A percentile compares a stretch with the other conserved stretches of the same genome.
phyloP scores from a whole-genome alignment of 805 yeast species.

The Ogataea glucozyma region DNA sequence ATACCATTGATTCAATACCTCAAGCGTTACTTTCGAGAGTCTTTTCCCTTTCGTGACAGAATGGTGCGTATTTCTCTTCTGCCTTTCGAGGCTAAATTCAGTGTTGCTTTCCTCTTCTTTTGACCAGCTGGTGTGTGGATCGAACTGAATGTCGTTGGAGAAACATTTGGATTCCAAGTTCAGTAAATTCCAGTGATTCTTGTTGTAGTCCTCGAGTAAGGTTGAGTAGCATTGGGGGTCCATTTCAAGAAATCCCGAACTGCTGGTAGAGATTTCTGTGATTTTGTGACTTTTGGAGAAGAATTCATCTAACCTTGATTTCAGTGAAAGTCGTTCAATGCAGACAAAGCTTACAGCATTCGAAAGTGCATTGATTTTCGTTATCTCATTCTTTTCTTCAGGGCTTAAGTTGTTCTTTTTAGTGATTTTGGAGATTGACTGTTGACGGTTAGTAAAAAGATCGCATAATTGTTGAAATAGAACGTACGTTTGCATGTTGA shows the following conservation, averaged over 20 bases:
- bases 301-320: conserved; percentile 1
- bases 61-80: too few relatives aligned
- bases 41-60: conserved; percentile 7
- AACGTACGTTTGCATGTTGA: too few relatives aligned
- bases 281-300: background rate
- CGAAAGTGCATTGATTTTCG: conserved; percentile 1
- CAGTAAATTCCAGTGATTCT: too few relatives aligned
- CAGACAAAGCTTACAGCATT: conserved; percentile 7
- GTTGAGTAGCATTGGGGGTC: too few relatives aligned
- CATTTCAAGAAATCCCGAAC: background rate
- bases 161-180: too few relatives aligned
- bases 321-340: conserved; percentile 10
- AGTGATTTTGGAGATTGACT: background rate
- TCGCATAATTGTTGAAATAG: too few relatives aligned
- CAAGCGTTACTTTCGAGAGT: conserved; percentile 6
- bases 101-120: background rate
- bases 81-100: background rate
- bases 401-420: background rate
- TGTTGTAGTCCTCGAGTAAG: too few relatives aligned
- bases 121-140: background rate
- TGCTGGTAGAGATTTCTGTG: background rate
- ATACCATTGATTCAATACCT: conserved; percentile 10
- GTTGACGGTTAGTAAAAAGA: too few relatives aligned
- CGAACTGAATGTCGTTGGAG: too few relatives aligned
- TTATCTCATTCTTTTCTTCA: background rate